These are phyloP conservation scores for Boechera stricta DNA, from an alignment of 345 rosid species.

Conservation along the genomic window DNA sequence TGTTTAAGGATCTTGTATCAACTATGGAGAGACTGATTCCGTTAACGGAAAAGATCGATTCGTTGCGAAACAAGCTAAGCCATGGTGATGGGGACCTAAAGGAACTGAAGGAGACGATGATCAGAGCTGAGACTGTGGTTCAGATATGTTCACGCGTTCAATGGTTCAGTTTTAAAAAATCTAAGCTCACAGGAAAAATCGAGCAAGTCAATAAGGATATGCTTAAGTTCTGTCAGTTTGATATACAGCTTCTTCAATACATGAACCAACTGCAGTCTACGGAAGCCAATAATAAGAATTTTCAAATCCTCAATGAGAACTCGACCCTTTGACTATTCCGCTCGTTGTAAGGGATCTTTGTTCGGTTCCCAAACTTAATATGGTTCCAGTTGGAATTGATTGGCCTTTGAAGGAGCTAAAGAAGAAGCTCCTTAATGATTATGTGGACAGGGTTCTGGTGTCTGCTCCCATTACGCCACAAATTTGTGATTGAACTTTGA, in stretches of 20 bases:
- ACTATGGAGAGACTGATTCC: slow-evolving; percentile 31
- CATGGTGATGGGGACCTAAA: slow-evolving; percentile 14
- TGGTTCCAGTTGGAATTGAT: slow-evolving; percentile 49
- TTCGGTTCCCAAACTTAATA: slow-evolving; percentile 45
- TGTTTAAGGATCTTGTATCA: slow-evolving; percentile 27
- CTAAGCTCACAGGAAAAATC: slow-evolving; percentile 29
- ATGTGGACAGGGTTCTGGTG: slow-evolving; percentile 41
- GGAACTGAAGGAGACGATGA: slow-evolving; percentile 28
- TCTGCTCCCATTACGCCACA: slow-evolving; percentile 45
- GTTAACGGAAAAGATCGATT: slow-evolving; percentile 5
- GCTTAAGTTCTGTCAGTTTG: slow-evolving; percentile 13
- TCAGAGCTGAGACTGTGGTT: slow-evolving; percentile 7
- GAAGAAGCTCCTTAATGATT: slow-evolving; percentile 44
- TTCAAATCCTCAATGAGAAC: too few species aligned
- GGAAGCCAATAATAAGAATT: too few species aligned
- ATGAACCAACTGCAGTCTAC: background rate
- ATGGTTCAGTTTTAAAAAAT: background rate
- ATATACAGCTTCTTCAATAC: slow-evolving; percentile 32
- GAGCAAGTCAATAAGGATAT: slow-evolving; percentile 27
- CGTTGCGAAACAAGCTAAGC: slow-evolving; percentile 23
- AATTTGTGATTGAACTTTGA: too few species aligned
- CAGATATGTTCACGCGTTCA: background rate
- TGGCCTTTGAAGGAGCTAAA: slow-evolving; percentile 51
- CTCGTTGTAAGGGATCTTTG: slow-evolving; percentile 23
- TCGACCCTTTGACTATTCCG: background rate